Evolutionary conservation across 176 grass and related monocot species (phyloP), one percentile per base, ranked within the genome.

Genomic region (Aegilops longissima): DNA sequence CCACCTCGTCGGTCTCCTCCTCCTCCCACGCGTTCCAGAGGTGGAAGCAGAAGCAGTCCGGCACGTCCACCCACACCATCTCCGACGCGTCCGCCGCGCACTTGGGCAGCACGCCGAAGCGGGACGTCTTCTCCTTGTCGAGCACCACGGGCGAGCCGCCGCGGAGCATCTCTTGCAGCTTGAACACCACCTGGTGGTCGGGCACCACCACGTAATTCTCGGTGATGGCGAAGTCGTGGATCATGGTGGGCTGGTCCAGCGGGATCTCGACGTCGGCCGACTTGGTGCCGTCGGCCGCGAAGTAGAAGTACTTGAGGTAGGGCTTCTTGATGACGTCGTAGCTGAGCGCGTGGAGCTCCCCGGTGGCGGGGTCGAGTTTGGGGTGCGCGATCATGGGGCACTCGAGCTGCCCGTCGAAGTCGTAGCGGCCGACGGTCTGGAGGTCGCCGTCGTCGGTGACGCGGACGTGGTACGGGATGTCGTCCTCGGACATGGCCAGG

Each of bases 11-110:
- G 1, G 88, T 87, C 36, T 62, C 93, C 3, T 83, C 61, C 29
- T 98, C 93, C 88, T 98, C 96, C 96, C 96, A 98, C 87, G 96
- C 87, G 84, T 98, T 98, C 96, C 96, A 98, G 27, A 98, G 90
- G 90, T 98, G 96, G 91, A 98, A 98, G 90, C 96, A 98, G 93
- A 98, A 98, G 86, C 96, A 98, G 81, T 98, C 93, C 23, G 96
- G 93, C 56, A 98, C 93, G 65, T 98, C 93, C 51, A 98, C 90
- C 96, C 96, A 98, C 77, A 13, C 58, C 74, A 95, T 93, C 84
- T 94, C 88, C 16, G 93, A 89, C 25, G 93, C 66, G 78, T 95
- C 86, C 1, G 62, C 3, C 23, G 93, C 91, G 88, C 90, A 90
- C 83, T 95, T 98, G 9, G 96, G 96, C 17, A 98, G 90, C 16